phyloP scores from a whole-genome alignment of 2,329 filamentous ascomycete species.

The Arthrobotrys conoides region DNA sequence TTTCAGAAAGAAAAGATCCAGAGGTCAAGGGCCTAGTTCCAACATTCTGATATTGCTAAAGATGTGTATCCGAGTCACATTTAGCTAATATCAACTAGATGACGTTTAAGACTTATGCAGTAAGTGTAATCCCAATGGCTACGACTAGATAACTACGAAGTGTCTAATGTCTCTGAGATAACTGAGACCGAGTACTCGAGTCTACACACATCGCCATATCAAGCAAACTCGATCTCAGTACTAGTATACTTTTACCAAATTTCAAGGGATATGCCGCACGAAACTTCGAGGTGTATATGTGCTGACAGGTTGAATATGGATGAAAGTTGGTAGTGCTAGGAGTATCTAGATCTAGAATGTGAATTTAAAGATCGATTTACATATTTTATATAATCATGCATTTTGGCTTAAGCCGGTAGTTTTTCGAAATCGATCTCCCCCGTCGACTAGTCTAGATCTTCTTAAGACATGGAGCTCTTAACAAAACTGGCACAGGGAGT shows the following conservation, averaged over 20 bases:
- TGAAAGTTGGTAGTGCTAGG: neutral
- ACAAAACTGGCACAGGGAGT: no score
- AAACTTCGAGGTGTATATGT: neutral
- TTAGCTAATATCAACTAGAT: neutral
- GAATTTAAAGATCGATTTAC: neutral
- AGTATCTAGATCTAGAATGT: neutral
- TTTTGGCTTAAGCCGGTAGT: no score
- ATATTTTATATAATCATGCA: neutral
- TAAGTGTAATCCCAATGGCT: neutral
- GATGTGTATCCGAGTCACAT: neutral
- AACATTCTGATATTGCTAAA: neutral
- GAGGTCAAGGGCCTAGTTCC: neutral
- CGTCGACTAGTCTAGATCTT: neutral
- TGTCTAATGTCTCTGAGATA: neutral
- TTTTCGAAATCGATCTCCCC: no score
- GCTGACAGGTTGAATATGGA: neutral
- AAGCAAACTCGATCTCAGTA: neutral
- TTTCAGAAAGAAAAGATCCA: neutral
- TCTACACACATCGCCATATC: neutral
- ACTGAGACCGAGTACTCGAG: no score
- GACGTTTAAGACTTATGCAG: neutral
- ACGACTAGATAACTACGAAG: neutral
- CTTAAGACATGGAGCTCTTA: neutral
- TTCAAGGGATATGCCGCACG: conserved; percentile 7
- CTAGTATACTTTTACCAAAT: neutral